Evolutionary conservation across 2,329 filamentous ascomycete genomes (phyloP), one percentile per base, ranked within the genome.

Genomic region (Massarina eburnea): DNA sequence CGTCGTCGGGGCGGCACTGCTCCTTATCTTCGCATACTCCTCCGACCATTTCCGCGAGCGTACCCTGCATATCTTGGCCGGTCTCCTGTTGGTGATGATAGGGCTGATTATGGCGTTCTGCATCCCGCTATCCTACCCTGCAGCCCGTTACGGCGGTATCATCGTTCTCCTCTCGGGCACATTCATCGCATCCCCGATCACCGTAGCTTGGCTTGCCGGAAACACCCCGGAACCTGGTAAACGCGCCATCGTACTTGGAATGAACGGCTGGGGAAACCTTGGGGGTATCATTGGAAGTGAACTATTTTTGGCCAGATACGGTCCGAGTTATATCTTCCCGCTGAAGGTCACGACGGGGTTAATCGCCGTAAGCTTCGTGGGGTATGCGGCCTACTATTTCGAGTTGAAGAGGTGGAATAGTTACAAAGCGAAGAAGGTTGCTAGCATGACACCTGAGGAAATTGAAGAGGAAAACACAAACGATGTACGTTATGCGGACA

Each of bases 21-120:
- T 79, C 2, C 68, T 78, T 4, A 57, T 58, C 5, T 72, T 79
- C 10, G 70, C 74, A 1, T 72, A 71, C 38, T 73, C 68, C 8
- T 77, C 75, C 0, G 76, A 78, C 41, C 61, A 70, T 39, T 68
- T 70, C 35, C 67, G 71, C 5, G 73, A 77, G 46, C 62, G 75
- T 8, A 72, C 70, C 0, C 68, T 71, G n/a, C 76, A 79, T 49
- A 75, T 79, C 3, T 59, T 78, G 10, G 67, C 72, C 4, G 62
- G 77, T 1, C 66, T 72, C 3, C 65, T 67, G 4, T 70, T 78
- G 12, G 68, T 76, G 26, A 71, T 73, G 0, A 41, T 73, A 3
- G 58, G 58, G 12, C 46, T 61, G 1, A 44, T 55, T 6, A 43
- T 59, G 21, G 52, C 52, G 3, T 53, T 58, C 4, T 50, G 47